phyloP scores from a whole-genome alignment of 345 rosid genomes.

The Firmiana major region DNA sequence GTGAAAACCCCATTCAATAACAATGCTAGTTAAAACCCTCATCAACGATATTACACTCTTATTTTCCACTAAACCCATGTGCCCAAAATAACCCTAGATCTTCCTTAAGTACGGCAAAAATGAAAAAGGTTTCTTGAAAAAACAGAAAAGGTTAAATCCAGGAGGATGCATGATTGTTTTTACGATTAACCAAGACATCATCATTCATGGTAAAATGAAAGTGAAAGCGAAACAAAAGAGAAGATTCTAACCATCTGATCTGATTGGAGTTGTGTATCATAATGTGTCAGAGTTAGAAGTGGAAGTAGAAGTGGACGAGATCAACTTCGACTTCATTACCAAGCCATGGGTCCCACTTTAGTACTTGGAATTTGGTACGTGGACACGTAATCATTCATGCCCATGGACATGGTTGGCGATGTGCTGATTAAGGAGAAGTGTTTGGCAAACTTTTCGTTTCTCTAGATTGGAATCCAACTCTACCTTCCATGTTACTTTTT shows the following conservation, averaged over 20 bases:
- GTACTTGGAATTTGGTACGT: not conserved
- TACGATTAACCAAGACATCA: too few relatives aligned
- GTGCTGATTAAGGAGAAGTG: not conserved
- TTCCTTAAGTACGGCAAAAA: too few relatives aligned
- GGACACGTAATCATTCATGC: not conserved
- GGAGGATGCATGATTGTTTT: too few relatives aligned
- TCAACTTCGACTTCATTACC: constrained; percentile 13
- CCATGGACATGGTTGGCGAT: not conserved
- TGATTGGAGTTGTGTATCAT: not conserved
- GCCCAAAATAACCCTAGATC: too few relatives aligned
- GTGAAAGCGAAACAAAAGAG: not conserved
- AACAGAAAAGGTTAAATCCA: too few relatives aligned
- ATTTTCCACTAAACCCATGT: too few relatives aligned
- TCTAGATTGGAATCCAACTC: not conserved
- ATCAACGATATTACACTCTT: too few relatives aligned
- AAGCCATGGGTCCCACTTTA: constrained; percentile 2
- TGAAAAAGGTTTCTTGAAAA: too few relatives aligned
- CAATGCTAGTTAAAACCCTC: too few relatives aligned
- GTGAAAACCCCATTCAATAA: too few relatives aligned
- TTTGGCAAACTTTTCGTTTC: not conserved
- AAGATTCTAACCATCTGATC: not conserved
- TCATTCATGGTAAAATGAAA: not conserved
- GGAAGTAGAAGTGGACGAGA: constrained; percentile 13
- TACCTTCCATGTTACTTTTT: not conserved
- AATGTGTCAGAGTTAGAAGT: not conserved